These are phyloP conservation scores for Aspergillus amoenus DNA, from an alignment of 2,329 filamentous ascomycete species.

Conservation along the genomic window DNA sequence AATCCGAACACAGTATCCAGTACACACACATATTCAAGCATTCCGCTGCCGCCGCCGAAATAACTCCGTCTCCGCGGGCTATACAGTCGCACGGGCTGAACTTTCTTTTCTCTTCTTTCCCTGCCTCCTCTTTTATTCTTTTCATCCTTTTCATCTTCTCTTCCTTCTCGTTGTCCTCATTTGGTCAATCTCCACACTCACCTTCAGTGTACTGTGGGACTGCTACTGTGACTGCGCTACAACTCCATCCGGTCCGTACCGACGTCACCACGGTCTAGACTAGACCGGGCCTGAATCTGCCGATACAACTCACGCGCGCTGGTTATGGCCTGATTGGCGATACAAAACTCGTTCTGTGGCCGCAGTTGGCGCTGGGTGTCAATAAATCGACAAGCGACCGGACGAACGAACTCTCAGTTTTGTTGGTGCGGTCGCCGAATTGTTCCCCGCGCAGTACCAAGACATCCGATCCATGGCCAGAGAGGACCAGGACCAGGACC, in stretches of 20 bases:
- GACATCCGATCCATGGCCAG: conserved; percentile 14
- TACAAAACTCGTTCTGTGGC: not conserved
- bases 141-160: not conserved
- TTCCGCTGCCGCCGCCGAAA: not conserved
- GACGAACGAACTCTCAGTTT: not conserved
- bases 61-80: not conserved
- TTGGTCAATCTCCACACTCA: not conserved
- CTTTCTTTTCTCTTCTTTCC: not conserved
- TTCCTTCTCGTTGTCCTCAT: not conserved
- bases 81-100: not conserved
- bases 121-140: not conserved
- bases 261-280: not conserved
- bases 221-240: too few relatives aligned
- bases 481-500: conserved; percentile 15
- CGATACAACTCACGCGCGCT: not conserved
- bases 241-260: too few relatives aligned
- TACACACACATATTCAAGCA: too few relatives aligned
- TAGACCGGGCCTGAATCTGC: not conserved
- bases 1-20: not conserved
- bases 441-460: not conserved
- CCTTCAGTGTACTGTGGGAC: too few relatives aligned
- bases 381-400: not conserved
- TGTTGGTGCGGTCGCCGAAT: not conserved
- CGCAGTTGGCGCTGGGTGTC: not conserved
- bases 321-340: conserved; percentile 1